These are phyloP conservation scores for Dioszegia aurantiaca DNA, from an alignment of 768 basidiomycete genomes.

Conservation along the genomic window DNA sequence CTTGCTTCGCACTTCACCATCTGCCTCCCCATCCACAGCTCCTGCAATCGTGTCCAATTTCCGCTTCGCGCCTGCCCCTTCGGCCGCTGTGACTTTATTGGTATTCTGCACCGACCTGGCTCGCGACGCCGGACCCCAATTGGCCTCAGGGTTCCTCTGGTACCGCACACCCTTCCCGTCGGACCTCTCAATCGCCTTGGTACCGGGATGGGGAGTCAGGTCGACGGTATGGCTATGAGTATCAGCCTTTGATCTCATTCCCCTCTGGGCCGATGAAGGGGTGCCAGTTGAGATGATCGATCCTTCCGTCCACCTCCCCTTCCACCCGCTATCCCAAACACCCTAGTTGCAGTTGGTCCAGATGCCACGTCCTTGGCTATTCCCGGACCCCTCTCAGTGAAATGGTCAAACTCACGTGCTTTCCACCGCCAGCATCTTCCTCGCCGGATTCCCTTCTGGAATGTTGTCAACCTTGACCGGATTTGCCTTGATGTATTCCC, in stretches of 20 bases:
- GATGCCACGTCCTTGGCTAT: no score
- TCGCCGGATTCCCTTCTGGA: slow-evolving; percentile 68
- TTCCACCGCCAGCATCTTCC: slow-evolving; percentile 65
- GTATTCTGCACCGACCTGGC: slow-evolving; percentile 29
- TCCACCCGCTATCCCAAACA: no score
- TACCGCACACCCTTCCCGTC: slow-evolving; percentile 41
- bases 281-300: no score
- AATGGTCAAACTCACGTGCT: slow-evolving; percentile 58
- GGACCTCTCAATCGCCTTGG: slow-evolving; percentile 46
- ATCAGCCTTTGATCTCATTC: no score
- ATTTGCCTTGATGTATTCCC: slow-evolving; percentile 76
- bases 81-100: no score
- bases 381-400: not conserved
- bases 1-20: not conserved
- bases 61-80: no score
- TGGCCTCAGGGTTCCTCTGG: slow-evolving; percentile 76
- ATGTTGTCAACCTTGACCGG: slow-evolving; percentile 84
- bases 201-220: slow-evolving; percentile 70
- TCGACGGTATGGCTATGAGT: slow-evolving; percentile 58
- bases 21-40: no score
- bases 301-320: no score
- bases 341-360: no score
- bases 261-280: no score
- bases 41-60: no score
- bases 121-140: slow-evolving; percentile 80